phyloP scores from a whole-genome alignment of 371 early-diverging fungal species.

The Rhizomucor miehei region DNA sequence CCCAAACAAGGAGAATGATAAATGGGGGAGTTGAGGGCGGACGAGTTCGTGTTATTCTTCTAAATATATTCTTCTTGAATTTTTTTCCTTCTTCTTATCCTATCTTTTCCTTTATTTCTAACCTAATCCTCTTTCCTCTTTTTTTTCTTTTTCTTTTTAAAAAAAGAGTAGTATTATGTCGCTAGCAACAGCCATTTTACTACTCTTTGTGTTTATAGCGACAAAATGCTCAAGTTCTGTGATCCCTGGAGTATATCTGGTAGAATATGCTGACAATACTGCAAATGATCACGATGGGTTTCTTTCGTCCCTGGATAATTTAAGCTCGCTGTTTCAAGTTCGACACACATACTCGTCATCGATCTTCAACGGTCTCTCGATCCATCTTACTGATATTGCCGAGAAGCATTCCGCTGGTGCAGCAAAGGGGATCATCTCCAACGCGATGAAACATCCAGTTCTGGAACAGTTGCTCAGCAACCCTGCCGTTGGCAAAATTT shows the following conservation, averaged over 20 bases:
- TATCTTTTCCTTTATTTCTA: too few species aligned
- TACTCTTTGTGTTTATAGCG: background rate
- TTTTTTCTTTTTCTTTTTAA: too few species aligned
- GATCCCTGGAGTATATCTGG: constrained; percentile 39
- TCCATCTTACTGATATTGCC: constrained; percentile 11
- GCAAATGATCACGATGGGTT: constrained; percentile 11
- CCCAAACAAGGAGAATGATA: too few species aligned
- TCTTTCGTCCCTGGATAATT: constrained; percentile 4
- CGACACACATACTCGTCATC: constrained; percentile 26
- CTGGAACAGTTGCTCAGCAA: constrained; percentile 11
- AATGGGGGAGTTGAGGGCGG: too few species aligned
- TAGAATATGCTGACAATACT: constrained; percentile 35
- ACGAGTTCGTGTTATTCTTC: too few species aligned
- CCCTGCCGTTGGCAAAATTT: constrained; percentile 23
- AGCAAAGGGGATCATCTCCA: constrained; percentile 2
- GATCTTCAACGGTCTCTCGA: constrained; percentile 28
- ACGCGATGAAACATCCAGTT: constrained; percentile 20
- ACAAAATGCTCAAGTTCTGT: background rate
- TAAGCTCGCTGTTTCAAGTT: constrained; percentile 12
- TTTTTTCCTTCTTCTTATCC: too few species aligned
- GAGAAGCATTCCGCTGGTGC: background rate
- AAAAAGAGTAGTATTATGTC: too few species aligned
- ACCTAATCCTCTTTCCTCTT: too few species aligned
- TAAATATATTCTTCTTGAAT: too few species aligned
- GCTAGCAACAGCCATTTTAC: background rate